Percentiles rank a stretch among this genome's conserved stretches.
phyloP scores from a whole-genome alignment of 257 asterid species.

The Plantago elongata region DNA sequence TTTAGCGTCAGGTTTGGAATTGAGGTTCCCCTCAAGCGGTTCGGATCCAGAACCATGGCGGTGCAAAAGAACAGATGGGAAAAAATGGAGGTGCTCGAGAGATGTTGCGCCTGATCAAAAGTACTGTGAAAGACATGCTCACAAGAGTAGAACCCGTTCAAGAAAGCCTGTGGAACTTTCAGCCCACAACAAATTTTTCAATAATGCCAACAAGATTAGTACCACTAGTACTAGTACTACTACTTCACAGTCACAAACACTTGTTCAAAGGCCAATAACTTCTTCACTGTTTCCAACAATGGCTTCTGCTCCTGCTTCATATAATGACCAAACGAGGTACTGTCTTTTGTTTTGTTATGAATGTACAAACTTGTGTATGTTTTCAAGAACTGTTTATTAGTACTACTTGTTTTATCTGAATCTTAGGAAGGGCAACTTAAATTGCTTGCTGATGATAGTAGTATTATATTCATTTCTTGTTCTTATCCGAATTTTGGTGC shows the following conservation, averaged over 20 bases:
- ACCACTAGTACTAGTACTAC: background rate
- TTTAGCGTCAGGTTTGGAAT: constrained; percentile 17
- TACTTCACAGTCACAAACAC: constrained; percentile 3
- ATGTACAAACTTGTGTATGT: background rate
- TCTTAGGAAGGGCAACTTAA: background rate
- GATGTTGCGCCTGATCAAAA: constrained; percentile 42
- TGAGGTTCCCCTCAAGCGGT: constrained; percentile 36
- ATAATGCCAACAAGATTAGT: background rate
- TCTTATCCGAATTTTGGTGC: constrained; percentile 28
- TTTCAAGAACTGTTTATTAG: background rate
- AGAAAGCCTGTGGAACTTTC: constrained; percentile 59
- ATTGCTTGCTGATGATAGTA: background rate
- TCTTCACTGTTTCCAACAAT: constrained; percentile 23
- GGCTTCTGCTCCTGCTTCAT: constrained; percentile 23
- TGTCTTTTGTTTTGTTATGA: background rate
- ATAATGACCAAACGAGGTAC: constrained; percentile 44
- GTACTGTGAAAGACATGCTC: constrained; percentile 54
- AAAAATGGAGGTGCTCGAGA: constrained; percentile 69
- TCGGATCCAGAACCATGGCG: constrained; percentile 76
- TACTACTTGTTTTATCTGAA: background rate
- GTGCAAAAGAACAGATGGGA: constrained; percentile 71
- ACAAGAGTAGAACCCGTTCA: constrained; percentile 48
- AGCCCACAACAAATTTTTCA: constrained; percentile 13
- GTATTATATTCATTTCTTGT: constrained; percentile 24
- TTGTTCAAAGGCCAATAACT: constrained; percentile 17